Percentiles rank a stretch among this genome's conserved stretches.
Evolutionary conservation across 768 basidiomycete genomes (phyloP).

Genomic region (Panaeolus cyanescens): DNA sequence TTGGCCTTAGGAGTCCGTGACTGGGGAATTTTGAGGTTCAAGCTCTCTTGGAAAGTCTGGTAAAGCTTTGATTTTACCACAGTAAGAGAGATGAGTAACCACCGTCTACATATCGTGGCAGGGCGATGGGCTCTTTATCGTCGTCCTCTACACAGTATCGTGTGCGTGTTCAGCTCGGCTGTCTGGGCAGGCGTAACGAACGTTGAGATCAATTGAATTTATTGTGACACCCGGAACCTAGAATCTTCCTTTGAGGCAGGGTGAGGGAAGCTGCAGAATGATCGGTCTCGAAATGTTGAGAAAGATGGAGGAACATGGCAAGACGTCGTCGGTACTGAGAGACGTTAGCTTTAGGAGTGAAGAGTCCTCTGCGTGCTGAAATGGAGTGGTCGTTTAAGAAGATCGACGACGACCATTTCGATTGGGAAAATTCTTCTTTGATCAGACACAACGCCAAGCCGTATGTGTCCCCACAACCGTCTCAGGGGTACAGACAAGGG

Average conservation of each 20-base stretch:
- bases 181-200: not conserved
- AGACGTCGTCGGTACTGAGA: not conserved
- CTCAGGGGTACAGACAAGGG: not conserved
- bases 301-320: not conserved
- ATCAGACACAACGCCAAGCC: not conserved
- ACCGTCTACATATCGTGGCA: not conserved
- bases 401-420: not conserved
- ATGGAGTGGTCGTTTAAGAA: not conserved
- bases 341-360: too few relatives aligned
- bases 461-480: not conserved
- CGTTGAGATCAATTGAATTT: not conserved
- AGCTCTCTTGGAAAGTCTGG: not conserved
- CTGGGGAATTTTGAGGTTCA: not conserved
- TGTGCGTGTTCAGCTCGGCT: not conserved
- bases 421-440: not conserved
- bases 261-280: not conserved
- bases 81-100: not conserved
- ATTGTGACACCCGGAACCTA: not conserved
- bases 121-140: not conserved
- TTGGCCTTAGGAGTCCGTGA: not conserved
- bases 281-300: not conserved
- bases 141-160: not conserved
- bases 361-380: not conserved
- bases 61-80: not conserved
- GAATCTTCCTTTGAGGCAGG: not conserved